Conservation (phyloP, 2,329 filamentous ascomycete species). For the Aspergillus fijiensis region DNA sequence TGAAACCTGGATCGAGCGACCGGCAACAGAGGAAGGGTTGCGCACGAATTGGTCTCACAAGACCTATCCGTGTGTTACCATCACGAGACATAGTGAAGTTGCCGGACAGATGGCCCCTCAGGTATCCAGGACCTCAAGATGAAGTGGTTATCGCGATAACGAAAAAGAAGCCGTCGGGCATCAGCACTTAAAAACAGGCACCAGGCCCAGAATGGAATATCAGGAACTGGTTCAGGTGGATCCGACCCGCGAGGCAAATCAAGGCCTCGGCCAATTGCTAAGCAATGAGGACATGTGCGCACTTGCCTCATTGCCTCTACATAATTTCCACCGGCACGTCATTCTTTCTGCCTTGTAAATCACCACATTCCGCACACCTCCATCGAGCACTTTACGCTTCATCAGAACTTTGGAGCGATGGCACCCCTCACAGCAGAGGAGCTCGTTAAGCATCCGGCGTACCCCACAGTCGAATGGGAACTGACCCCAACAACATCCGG, state of each 20-base stretch:
- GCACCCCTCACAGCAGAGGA: conserved; percentile 33
- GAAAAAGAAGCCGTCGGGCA: background rate
- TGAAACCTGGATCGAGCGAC: background rate
- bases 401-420: conserved; percentile 6
- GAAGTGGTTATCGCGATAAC: background rate
- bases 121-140: background rate
- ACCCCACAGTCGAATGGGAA: conserved; percentile 31
- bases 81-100: background rate
- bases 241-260: background rate
- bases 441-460: conserved; percentile 34
- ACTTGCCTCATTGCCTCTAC: background rate
- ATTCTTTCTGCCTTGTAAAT: background rate
- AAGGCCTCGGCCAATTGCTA: background rate
- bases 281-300: conserved; percentile 3
- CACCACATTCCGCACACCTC: background rate
- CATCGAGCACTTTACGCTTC: background rate
- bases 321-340: background rate
- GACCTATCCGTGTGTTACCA: background rate
- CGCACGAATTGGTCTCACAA: background rate
- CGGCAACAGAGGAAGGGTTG: background rate
- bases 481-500: conserved; percentile 66
- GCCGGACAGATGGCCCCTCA: background rate
- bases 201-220: background rate
- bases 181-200: background rate
- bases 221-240: conserved; percentile 1